Evolutionary conservation across 2,329 filamentous ascomycete genomes (phyloP).

Genomic region (Botrytis cinerea): DNA sequence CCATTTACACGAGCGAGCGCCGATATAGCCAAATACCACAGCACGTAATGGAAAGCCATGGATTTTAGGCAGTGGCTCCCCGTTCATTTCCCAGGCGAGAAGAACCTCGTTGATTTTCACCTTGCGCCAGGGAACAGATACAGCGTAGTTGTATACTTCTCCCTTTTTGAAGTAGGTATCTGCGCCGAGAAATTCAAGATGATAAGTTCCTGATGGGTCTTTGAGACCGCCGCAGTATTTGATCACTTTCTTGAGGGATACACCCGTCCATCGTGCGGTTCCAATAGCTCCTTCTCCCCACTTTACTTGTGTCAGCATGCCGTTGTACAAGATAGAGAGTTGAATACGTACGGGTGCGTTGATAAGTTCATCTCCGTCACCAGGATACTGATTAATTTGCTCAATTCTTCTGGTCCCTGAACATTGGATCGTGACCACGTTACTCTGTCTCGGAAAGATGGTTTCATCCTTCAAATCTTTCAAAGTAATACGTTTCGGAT

Average conservation of each 20-base stretch:
- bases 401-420: conserved; percentile 69
- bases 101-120: conserved; percentile 67
- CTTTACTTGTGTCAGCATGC: conserved; percentile 30
- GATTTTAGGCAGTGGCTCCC: conserved; percentile 59
- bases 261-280: conserved; percentile 62
- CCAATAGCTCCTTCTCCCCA: conserved; percentile 71
- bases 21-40: conserved; percentile 65
- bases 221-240: conserved; percentile 66
- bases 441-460: conserved; percentile 41
- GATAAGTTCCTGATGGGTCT: conserved; percentile 50
- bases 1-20: conserved; percentile 70
- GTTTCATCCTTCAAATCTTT: conserved; percentile 32
- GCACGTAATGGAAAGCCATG: conserved; percentile 66
- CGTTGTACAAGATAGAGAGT: too few relatives aligned
- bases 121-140: conserved; percentile 67
- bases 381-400: conserved; percentile 65
- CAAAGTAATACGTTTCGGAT: conserved; percentile 30
- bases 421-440: conserved; percentile 65
- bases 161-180: conserved; percentile 72
- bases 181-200: conserved; percentile 68
- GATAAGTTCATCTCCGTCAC: conserved; percentile 64
- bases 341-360: conserved; percentile 42
- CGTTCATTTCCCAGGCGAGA: conserved; percentile 69
- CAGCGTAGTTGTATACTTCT: conserved; percentile 65
- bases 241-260: conserved; percentile 69